Percentiles rank a stretch among this genome's conserved stretches.
These are phyloP conservation scores for cucumber (Cucumis sativus) DNA, from an alignment of 306 rosid species.

Conservation along the genomic window DNA sequence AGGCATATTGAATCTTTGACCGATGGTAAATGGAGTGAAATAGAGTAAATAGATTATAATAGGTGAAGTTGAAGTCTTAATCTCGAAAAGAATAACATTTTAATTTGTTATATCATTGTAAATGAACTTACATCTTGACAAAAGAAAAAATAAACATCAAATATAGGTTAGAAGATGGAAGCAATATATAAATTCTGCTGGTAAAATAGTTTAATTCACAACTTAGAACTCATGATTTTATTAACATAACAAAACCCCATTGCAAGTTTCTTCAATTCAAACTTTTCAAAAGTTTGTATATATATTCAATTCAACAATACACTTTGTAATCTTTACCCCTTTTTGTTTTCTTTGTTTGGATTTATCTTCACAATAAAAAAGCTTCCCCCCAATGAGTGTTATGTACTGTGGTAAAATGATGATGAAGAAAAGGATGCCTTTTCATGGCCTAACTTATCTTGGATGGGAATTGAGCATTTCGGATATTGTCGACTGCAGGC, in stretches of 20 bases:
- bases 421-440: background rate
- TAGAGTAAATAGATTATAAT: background rate
- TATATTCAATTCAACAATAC: background rate
- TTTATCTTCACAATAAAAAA: background rate
- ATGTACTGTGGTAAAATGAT: background rate
- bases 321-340: background rate
- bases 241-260: background rate
- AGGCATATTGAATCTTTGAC: too few species aligned
- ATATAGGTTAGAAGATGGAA: background rate
- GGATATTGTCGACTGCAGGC: conserved; percentile 1
- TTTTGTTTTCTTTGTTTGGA: background rate
- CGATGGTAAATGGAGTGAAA: background rate
- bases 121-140: background rate
- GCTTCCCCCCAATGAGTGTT: background rate
- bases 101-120: background rate
- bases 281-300: background rate
- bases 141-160: background rate
- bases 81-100: background rate
- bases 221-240: background rate
- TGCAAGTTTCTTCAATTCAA: background rate
- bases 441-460: conserved; percentile 17
- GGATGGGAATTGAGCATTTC: conserved; percentile 15
- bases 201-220: background rate
- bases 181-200: background rate
- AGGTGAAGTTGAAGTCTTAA: background rate